These are phyloP conservation scores for Pelargonium nanum DNA, from an alignment of 345 rosid genomes.

Conservation along the genomic window DNA sequence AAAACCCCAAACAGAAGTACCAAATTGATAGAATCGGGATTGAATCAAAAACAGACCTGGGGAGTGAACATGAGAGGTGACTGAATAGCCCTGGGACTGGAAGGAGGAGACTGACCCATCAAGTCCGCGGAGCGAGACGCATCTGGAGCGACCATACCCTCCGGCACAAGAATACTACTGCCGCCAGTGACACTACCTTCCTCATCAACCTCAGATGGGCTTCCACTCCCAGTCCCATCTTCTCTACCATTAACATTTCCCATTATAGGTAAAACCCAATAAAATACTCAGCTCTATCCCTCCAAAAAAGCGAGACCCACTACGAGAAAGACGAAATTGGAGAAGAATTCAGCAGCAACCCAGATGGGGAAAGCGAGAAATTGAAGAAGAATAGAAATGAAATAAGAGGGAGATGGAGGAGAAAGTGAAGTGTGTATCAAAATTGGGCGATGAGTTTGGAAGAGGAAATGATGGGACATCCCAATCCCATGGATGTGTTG, in stretches of 20 bases:
- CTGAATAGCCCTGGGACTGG: constrained; percentile 69
- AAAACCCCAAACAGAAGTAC: neutral
- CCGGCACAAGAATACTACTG: constrained; percentile 13
- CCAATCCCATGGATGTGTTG: neutral
- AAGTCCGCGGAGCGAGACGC: constrained; percentile 31
- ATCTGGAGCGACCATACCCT: constrained; percentile 35
- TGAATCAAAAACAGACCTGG: constrained; percentile 37
- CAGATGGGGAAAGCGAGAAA: neutral
- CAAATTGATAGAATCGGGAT: neutral
- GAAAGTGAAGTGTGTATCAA: neutral
- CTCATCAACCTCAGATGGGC: constrained; percentile 50
- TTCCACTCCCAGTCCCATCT: constrained; percentile 49
- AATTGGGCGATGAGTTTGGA: constrained; percentile 24
- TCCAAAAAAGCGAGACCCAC: constrained; percentile 4
- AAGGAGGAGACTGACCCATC: constrained; percentile 95
- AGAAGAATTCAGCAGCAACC: neutral
- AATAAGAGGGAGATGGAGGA: neutral
- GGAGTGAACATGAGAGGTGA: constrained; percentile 93
- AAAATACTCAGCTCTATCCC: constrained; percentile 19
- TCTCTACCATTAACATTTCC: constrained; percentile 92
- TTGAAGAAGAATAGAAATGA: neutral
- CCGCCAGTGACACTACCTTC: constrained; percentile 21
- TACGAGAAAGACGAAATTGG: neutral
- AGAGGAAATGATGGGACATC: constrained; percentile 7
- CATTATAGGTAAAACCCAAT: constrained; percentile 26